Conservation (phyloP, 2,329 filamentous ascomycete genomes). For the Fusarium globosum region DNA sequence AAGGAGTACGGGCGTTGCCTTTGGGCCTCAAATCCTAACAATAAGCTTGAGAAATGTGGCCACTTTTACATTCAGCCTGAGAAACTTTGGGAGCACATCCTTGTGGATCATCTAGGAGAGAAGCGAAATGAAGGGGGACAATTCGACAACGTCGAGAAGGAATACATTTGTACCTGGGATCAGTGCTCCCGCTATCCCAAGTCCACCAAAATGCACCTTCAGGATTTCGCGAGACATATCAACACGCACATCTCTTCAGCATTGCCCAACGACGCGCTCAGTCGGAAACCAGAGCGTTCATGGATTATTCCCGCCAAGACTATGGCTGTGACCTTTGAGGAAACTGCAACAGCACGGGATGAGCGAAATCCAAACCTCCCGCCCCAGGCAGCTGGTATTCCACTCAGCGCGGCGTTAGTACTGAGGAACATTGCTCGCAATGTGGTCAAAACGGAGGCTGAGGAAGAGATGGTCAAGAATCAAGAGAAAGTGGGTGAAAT, state of each 20-base stretch:
- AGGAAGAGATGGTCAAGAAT: slow-evolving; percentile 64
- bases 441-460: slow-evolving; percentile 68
- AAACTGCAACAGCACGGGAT: slow-evolving; percentile 67
- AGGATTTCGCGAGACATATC: slow-evolving; percentile 70
- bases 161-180: slow-evolving; percentile 74
- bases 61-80: slow-evolving; percentile 72
- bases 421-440: slow-evolving; percentile 82
- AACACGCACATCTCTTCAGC: slow-evolving; percentile 72
- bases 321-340: slow-evolving; percentile 64
- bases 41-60: slow-evolving; percentile 61
- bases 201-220: slow-evolving; percentile 58
- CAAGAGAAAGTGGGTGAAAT: slow-evolving; percentile 59
- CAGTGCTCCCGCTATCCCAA: slow-evolving; percentile 68
- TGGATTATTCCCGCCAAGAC: slow-evolving; percentile 68
- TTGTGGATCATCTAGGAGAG: slow-evolving; percentile 71
- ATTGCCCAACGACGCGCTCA: slow-evolving; percentile 40
- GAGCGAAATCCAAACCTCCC: slow-evolving; percentile 68
- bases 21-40: slow-evolving; percentile 63
- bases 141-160: slow-evolving; percentile 64
- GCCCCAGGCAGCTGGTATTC: slow-evolving; percentile 77
- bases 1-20: slow-evolving; percentile 74
- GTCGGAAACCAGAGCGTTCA: slow-evolving; percentile 41
- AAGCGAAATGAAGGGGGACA: slow-evolving; percentile 66
- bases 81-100: slow-evolving; percentile 78
- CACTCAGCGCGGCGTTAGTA: slow-evolving; percentile 81